phyloP scores from a whole-genome alignment of 306 rosid species.

The Pyrus communis region DNA sequence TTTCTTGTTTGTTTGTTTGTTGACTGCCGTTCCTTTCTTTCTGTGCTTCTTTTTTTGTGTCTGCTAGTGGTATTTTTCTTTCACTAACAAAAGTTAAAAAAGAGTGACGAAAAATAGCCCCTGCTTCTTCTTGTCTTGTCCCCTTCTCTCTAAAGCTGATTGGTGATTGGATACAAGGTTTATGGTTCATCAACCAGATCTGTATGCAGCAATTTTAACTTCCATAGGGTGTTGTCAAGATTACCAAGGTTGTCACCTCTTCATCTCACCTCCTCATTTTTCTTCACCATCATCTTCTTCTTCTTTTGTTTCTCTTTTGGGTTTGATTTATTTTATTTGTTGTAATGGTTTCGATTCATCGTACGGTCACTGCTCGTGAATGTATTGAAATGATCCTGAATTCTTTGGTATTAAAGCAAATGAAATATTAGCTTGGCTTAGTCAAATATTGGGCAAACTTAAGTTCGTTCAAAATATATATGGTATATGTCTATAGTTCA shows the following conservation, averaged over 20 bases:
- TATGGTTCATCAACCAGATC: constrained; percentile 40
- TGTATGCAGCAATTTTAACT: constrained; percentile 6
- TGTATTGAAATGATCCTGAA: neutral
- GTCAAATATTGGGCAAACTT: neutral
- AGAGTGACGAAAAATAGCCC: constrained; percentile 5
- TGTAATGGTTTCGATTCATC: neutral
- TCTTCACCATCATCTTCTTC: neutral
- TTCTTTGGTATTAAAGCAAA: neutral
- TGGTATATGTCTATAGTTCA: too few relatives aligned
- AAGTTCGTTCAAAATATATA: too few relatives aligned
- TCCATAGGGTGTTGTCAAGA: neutral
- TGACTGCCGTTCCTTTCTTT: constrained; percentile 8
- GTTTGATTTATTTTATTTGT: neutral
- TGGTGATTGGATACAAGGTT: constrained; percentile 18
- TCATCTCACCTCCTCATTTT: neutral
- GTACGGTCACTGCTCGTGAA: neutral
- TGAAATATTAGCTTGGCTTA: neutral
- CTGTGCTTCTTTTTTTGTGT: constrained; percentile 12
- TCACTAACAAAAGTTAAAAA: neutral
- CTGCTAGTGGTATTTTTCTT: constrained; percentile 6
- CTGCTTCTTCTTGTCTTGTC: neutral
- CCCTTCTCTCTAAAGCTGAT: neutral
- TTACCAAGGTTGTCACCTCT: constrained; percentile 28
- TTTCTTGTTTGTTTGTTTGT: constrained; percentile 14
- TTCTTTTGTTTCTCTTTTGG: constrained; percentile 1